A percentile compares a stretch with the other conserved stretches of the same genome.
These are phyloP conservation scores for Macadamia integrifolia DNA, from an alignment of 164 flowering plant species.

Conservation along the genomic window DNA sequence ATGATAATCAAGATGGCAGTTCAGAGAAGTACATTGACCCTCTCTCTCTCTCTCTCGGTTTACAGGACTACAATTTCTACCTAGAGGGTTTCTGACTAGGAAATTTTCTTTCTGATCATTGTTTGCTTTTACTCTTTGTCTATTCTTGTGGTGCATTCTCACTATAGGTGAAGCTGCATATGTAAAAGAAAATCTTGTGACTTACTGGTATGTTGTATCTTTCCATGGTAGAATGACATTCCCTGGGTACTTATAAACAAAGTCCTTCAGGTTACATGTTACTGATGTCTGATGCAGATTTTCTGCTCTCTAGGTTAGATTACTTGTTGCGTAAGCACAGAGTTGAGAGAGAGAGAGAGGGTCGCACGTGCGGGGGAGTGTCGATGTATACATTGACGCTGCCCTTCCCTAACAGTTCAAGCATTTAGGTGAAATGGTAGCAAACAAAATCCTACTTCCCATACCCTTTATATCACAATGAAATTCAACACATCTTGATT, in stretches of 20 bases:
- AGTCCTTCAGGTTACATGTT: not conserved
- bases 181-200: not conserved
- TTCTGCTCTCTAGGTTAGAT: too few species aligned
- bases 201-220: not conserved
- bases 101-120: not conserved
- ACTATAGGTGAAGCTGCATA: not conserved
- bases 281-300: not conserved
- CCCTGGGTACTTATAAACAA: not conserved
- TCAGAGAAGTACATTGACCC: constrained; percentile 51
- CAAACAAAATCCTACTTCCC: too few species aligned
- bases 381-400: too few species aligned
- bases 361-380: too few species aligned
- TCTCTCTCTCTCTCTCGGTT: constrained; percentile 7
- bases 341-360: too few species aligned
- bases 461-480: too few species aligned
- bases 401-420: too few species aligned
- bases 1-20: constrained; percentile 78
- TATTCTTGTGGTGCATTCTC: not conserved
- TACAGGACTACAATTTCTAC: not conserved
- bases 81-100: not conserved
- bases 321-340: too few species aligned
- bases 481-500: too few species aligned
- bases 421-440: too few species aligned
- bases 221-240: not conserved
- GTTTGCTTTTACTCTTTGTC: not conserved